These are phyloP conservation scores for Myxozyma vanderwaltii DNA, from an alignment of 805 yeast species.

Conservation along the genomic window DNA sequence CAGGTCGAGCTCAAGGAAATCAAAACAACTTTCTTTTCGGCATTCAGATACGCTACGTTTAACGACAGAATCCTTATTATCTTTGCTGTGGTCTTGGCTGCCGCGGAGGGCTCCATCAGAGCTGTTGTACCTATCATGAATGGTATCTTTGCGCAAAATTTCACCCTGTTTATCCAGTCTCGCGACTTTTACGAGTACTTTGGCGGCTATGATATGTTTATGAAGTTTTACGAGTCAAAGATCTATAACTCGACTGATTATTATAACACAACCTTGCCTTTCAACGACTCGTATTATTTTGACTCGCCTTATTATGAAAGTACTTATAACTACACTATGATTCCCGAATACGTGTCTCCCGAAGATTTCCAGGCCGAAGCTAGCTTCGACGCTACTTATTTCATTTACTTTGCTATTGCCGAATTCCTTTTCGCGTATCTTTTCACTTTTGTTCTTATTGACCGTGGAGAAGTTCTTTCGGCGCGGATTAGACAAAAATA, in stretches of 20 bases:
- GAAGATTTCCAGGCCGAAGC: conserved; percentile 41
- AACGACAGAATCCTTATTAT: conserved; percentile 7
- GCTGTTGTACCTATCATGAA: conserved; percentile 46
- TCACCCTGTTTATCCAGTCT: conserved; percentile 40
- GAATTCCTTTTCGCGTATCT: conserved; percentile 36
- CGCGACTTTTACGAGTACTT: conserved; percentile 25
- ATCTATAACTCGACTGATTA: conserved; percentile 3
- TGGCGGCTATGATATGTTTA: conserved; percentile 28
- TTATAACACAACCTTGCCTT: conserved; percentile 13
- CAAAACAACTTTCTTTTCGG: conserved; percentile 37
- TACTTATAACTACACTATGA: conserved; percentile 26
- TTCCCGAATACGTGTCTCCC: conserved; percentile 29
- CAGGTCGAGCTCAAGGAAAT: conserved; percentile 39
- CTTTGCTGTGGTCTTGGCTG: conserved; percentile 25
- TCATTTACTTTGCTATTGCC: conserved; percentile 47
- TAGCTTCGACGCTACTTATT: conserved; percentile 44
- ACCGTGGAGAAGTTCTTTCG: conserved; percentile 48
- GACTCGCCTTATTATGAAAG: conserved; percentile 16
- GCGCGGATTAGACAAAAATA: conserved; percentile 46
- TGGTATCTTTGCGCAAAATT: conserved; percentile 45
- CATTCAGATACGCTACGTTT: conserved; percentile 42
- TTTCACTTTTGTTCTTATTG: conserved; percentile 44
- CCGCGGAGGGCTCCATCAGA: conserved; percentile 26
- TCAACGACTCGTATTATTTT: conserved; percentile 13
- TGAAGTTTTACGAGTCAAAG: conserved; percentile 15